Conservation (phyloP, 345 rosid species). For the Psidium guajava region DNA sequence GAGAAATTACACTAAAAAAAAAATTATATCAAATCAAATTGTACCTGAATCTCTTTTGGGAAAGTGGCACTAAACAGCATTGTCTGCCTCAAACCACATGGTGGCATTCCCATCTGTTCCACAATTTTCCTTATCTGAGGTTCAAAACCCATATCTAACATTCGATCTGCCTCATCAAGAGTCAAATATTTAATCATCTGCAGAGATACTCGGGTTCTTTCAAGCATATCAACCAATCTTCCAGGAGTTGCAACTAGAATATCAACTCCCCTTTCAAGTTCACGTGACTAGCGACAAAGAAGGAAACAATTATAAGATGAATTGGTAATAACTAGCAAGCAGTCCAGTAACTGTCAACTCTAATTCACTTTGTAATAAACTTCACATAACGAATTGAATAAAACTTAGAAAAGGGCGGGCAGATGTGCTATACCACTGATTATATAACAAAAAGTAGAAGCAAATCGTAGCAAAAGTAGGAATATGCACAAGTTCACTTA, state of each 20-base stretch:
- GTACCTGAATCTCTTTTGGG: conserved; percentile 90
- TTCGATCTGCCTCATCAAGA: conserved; percentile 95
- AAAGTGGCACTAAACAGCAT: conserved; percentile 97
- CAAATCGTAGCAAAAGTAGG: neutral
- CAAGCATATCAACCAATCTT: conserved; percentile 84
- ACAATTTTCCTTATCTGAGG: conserved; percentile 96
- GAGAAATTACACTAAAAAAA: neutral
- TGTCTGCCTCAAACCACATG: conserved; percentile 77
- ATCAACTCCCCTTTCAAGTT: conserved; percentile 93
- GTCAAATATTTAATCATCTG: conserved; percentile 84
- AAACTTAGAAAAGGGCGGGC: neutral
- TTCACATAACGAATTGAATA: neutral
- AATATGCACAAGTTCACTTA: neutral
- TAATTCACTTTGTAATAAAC: neutral
- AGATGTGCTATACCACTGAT: neutral
- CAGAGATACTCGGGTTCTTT: conserved; percentile 88
- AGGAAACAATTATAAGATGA: neutral
- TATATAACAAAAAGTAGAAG: neutral
- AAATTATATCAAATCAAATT: neutral
- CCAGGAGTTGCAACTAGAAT: conserved; percentile 99
- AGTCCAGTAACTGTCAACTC: neutral
- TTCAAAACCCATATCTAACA: conserved; percentile 99
- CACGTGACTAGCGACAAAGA: conserved; percentile 55
- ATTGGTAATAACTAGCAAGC: neutral
- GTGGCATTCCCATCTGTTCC: conserved; percentile 94